These are phyloP conservation scores for Spiraea crenata DNA, from an alignment of 331 rosid species.

Conservation along the genomic window DNA sequence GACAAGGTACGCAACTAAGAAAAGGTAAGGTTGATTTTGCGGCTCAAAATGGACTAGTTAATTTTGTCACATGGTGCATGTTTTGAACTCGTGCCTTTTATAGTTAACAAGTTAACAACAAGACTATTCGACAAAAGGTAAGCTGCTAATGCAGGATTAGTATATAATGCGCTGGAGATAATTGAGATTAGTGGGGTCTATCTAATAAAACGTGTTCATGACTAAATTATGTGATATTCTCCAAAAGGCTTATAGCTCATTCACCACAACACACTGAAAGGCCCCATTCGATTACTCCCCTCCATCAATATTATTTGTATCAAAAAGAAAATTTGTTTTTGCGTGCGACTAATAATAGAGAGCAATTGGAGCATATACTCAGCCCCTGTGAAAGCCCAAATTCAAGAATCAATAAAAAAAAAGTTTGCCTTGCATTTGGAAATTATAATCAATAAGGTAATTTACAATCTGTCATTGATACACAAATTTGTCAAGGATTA, in stretches of 20 bases:
- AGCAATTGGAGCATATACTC: not conserved
- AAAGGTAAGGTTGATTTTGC: not conserved
- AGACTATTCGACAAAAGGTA: not conserved
- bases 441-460: too few species aligned
- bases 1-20: not conserved
- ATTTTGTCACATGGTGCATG: not conserved
- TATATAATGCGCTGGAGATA: not conserved
- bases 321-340: too few species aligned
- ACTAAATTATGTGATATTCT: not conserved
- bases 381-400: not conserved
- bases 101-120: not conserved
- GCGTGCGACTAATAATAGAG: too few species aligned
- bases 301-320: too few species aligned
- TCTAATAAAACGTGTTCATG: not conserved
- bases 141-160: not conserved
- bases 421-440: conserved; percentile 1
- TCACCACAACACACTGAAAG: too few species aligned
- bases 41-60: not conserved
- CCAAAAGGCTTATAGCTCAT: too few species aligned
- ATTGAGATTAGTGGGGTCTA: too few species aligned
- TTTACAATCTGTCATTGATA: not conserved
- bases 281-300: too few species aligned
- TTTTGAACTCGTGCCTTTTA: not conserved
- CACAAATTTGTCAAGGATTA: not conserved
- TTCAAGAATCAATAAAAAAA: conserved; percentile 3